A percentile compares a stretch with the other conserved stretches of the same genome.
Conservation (phyloP, 768 basidiomycete genomes). For the Clavulina sp. region DNA sequence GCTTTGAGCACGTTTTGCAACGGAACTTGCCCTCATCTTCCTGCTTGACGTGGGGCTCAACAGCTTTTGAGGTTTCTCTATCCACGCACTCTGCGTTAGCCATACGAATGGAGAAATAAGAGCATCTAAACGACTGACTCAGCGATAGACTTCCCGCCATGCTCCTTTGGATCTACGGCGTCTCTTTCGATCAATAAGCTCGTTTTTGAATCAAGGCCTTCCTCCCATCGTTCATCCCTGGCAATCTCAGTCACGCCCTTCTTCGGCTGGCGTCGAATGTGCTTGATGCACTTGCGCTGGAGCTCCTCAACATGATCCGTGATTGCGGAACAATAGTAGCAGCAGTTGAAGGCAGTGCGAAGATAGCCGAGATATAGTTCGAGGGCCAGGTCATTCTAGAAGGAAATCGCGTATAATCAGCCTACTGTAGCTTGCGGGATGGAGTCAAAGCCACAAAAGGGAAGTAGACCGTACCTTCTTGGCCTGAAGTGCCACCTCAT, state of each 20-base stretch:
- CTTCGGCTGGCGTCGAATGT: conserved; percentile 44
- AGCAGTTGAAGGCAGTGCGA: conserved; percentile 80
- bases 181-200: conserved; percentile 62
- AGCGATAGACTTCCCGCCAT: conserved; percentile 77
- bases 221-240: conserved; percentile 75
- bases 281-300: conserved; percentile 84
- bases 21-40: conserved; percentile 96
- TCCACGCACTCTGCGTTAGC: conserved; percentile 10
- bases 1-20: conserved; percentile 90
- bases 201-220: conserved; percentile 75
- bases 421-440: neutral
- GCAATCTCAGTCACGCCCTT: conserved; percentile 1
- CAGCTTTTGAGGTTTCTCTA: conserved; percentile 68
- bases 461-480: conserved; percentile 41
- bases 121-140: conserved; percentile 40
- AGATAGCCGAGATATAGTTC: conserved; percentile 90
- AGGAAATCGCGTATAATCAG: conserved; percentile 5
- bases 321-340: conserved; percentile 93
- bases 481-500: conserved; percentile 46
- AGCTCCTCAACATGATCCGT: conserved; percentile 91
- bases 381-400: conserved; percentile 58
- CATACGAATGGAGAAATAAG: neutral
- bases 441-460: conserved; percentile 1
- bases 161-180: conserved; percentile 68
- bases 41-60: conserved; percentile 71